Evolutionary conservation across 352 stramenopile species (phyloP), one percentile per base, ranked within the genome.

Genomic region (Phytophthora hibernalis): DNA sequence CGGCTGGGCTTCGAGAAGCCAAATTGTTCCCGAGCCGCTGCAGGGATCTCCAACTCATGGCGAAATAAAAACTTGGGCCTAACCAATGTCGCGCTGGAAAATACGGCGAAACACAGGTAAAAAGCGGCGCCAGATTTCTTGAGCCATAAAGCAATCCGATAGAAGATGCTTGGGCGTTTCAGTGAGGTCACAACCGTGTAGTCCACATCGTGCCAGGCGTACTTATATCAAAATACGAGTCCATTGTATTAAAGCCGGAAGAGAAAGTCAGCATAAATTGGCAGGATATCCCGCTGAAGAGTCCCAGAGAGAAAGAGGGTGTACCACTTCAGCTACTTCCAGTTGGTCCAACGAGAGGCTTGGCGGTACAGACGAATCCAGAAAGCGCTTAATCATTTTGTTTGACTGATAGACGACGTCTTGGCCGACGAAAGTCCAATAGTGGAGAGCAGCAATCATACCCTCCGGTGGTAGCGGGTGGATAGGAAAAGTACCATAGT

Each of bases 201-300:
- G 33, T 59, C 18, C 2, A 15, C 3, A n/a, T 35, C 38, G 15
- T 43, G 50, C 49, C 50, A 60, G 1, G 40, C 5, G 21, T 54
- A 60, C 16, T 66, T 66, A n/a, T 43, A 60, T 3, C 58, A 16
- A 31, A 66, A 48, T 18, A 21, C 37, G 30, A 54, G 33, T 2
- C 30, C 40, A 24, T 66, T 55, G 18, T 66, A 38, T 26, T 50
- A 12, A 12, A 59, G 50, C 1, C 50, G 40, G 26, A 55, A 66
- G 1, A 60, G 11, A 15, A 66, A 53, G 20, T 59, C 35, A 2
- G 40, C 6, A 18, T 12, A 43, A 20, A 54, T 24, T 1, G 58
- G 40, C 3, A 65, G 8, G 54, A 37, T 26, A 52, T 65, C 47
- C 1, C 30, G 24, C n/a, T 52, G 21, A 10, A 51, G 24, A 15